These are phyloP conservation scores for Metschnikowia lunata DNA, from an alignment of 805 yeast genomes.

Conservation along the genomic window DNA sequence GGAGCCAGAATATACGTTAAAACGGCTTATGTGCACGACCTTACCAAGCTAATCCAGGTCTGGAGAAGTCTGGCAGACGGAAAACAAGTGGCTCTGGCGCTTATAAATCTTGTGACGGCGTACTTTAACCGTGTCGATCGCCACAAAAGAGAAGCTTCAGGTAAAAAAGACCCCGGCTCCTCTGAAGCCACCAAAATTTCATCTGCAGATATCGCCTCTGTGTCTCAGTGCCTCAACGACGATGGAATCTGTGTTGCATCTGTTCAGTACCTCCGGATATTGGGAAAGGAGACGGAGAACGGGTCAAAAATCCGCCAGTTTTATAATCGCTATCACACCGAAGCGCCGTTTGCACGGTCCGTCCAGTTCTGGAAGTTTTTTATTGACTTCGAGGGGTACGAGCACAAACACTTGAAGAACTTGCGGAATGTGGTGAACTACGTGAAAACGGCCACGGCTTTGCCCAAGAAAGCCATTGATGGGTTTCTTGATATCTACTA, in stretches of 20 bases:
- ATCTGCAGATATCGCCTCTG: conserved; percentile 16
- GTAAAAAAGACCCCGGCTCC: background rate
- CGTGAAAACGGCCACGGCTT: conserved; percentile 40
- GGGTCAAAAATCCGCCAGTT: conserved; percentile 19
- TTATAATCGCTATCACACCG: conserved; percentile 25
- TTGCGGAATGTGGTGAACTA: conserved; percentile 42
- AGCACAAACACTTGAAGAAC: conserved; percentile 40
- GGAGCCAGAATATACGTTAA: conserved; percentile 13
- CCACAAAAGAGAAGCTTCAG: conserved; percentile 7
- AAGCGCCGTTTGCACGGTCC: conserved; percentile 35
- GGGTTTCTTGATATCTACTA: conserved; percentile 30
- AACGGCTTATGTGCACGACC: conserved; percentile 16
- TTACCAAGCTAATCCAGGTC: conserved; percentile 5
- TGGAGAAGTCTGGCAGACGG: conserved; percentile 14
- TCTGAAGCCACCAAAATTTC: conserved; percentile 1
- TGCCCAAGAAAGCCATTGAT: conserved; percentile 49
- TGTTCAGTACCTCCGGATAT: conserved; percentile 24
- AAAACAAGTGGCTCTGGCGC: conserved; percentile 16
- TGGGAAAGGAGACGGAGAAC: conserved; percentile 27
- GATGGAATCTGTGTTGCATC: conserved; percentile 35
- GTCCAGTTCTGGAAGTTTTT: conserved; percentile 53
- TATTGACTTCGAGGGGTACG: conserved; percentile 48
- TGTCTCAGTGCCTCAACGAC: conserved; percentile 36
- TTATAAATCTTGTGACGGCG: conserved; percentile 16
- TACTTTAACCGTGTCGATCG: conserved; percentile 20